A percentile compares a stretch with the other conserved stretches of the same genome.
Conservation (phyloP, 2,329 filamentous ascomycete genomes). For the Talaromyces rugulosus region DNA sequence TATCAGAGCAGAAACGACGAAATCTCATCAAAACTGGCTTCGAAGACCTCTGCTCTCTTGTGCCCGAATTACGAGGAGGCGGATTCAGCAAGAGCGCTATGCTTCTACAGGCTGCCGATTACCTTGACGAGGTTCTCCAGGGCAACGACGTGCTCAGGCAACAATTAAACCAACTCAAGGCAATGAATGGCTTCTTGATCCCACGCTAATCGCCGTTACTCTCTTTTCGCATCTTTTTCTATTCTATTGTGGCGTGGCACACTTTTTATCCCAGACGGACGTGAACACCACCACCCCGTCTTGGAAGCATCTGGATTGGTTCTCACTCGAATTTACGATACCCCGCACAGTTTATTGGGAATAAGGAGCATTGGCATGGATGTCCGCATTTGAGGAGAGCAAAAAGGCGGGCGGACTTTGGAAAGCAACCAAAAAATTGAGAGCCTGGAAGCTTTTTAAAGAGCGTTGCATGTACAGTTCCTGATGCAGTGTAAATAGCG, state of each 20-base stretch:
- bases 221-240: background rate
- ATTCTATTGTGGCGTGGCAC: background rate
- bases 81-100: conserved; percentile 81
- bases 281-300: background rate
- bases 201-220: conserved; percentile 25
- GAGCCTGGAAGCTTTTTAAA: background rate
- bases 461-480: background rate
- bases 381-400: background rate
- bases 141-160: conserved; percentile 61
- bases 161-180: conserved; percentile 50
- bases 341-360: background rate
- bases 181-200: conserved; percentile 33
- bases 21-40: conserved; percentile 80
- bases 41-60: conserved; percentile 70
- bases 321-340: background rate
- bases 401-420: background rate
- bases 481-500: background rate
- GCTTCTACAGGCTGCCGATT: conserved; percentile 70
- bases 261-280: background rate
- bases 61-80: conserved; percentile 68
- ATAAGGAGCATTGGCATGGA: background rate
- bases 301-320: background rate
- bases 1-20: conserved; percentile 80
- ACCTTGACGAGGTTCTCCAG: conserved; percentile 66
- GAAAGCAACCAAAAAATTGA: background rate